Percentiles rank a stretch among this genome's conserved stretches.
phyloP scores from a whole-genome alignment of 768 basidiomycete genomes.

The Xerocomellus amylosporus region DNA sequence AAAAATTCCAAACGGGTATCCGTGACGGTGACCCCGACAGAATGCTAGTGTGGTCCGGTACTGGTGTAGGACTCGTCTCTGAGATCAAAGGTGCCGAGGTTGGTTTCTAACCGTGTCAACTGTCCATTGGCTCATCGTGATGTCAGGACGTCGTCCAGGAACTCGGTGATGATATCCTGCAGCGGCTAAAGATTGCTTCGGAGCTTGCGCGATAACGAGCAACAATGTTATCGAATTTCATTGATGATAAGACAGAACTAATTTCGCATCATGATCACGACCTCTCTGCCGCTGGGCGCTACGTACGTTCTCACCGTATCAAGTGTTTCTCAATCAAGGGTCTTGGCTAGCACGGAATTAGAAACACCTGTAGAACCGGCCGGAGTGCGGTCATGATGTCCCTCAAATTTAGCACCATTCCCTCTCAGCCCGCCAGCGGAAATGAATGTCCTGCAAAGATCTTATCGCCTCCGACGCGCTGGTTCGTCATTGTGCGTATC shows the following conservation, averaged over 20 bases:
- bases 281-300: neutral
- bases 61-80: slow-evolving; percentile 57
- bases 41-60: slow-evolving; percentile 67
- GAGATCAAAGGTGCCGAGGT: slow-evolving; percentile 42
- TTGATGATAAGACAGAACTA: slow-evolving; percentile 16
- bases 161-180: slow-evolving; percentile 46
- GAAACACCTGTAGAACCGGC: slow-evolving; percentile 2
- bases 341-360: slow-evolving; percentile 1
- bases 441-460: slow-evolving; percentile 9
- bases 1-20: slow-evolving; percentile 45
- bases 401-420: slow-evolving; percentile 7
- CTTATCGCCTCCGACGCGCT: neutral
- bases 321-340: slow-evolving; percentile 5
- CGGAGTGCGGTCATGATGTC: slow-evolving; percentile 7
- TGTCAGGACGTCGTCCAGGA: slow-evolving; percentile 53
- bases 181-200: slow-evolving; percentile 32
- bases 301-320: slow-evolving; percentile 21
- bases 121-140: slow-evolving; percentile 3
- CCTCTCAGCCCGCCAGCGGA: slow-evolving; percentile 12
- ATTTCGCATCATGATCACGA: slow-evolving; percentile 4
- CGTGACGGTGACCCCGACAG: slow-evolving; percentile 46
- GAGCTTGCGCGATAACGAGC: slow-evolving; percentile 21
- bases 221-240: slow-evolving; percentile 21
- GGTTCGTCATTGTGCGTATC: neutral
- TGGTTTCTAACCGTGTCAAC: slow-evolving; percentile 13